These are phyloP conservation scores for Blastomyces parvus DNA, from an alignment of 2,329 filamentous ascomycete species.

Conservation along the genomic window DNA sequence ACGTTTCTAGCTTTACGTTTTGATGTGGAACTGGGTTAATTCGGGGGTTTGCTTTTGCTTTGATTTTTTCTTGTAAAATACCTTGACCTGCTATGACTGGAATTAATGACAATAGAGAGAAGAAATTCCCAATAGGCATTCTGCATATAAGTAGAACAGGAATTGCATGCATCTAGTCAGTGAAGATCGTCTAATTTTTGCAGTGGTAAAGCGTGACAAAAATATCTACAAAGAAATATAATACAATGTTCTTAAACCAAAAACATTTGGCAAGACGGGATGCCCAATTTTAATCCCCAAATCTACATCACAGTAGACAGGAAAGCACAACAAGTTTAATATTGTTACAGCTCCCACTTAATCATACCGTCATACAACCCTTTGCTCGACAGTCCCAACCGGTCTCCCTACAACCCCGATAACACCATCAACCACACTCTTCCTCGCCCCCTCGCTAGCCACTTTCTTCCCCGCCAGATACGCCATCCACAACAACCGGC, in stretches of 20 bases:
- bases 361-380: constrained; percentile 43
- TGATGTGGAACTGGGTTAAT: not conserved
- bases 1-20: not conserved
- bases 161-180: not conserved
- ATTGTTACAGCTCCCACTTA: not conserved
- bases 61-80: not conserved
- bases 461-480: constrained; percentile 82
- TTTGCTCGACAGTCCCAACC: constrained; percentile 73
- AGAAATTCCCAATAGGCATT: not conserved
- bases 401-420: constrained; percentile 82
- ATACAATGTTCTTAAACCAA: not conserved
- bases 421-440: constrained; percentile 76
- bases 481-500: constrained; percentile 75
- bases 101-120: not conserved
- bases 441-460: constrained; percentile 69
- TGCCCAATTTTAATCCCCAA: not conserved
- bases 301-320: not conserved
- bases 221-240: not conserved
- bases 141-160: not conserved
- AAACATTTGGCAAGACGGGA: not conserved
- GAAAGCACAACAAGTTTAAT: not conserved
- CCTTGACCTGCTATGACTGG: not conserved
- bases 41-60: not conserved
- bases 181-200: not conserved
- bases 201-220: too few species aligned